These are phyloP conservation scores for Trypanosoma platydactyli DNA, from an alignment of 208 protist species.

Conservation along the genomic window DNA sequence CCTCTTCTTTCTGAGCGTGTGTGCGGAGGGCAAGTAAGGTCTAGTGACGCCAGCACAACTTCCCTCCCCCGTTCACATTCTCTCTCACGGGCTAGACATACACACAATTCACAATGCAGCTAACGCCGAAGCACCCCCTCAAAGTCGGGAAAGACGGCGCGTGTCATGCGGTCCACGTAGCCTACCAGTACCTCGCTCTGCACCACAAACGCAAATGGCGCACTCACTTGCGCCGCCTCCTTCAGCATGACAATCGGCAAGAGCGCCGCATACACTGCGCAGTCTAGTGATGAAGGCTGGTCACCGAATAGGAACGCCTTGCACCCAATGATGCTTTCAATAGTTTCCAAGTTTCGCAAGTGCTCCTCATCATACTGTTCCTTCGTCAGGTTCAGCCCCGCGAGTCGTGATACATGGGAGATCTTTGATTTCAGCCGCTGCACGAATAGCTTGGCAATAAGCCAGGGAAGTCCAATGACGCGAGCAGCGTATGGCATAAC, in stretches of 20 bases:
- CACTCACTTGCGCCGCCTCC: conserved; percentile 37
- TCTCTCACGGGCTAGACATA: too few relatives aligned
- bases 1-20: too few relatives aligned
- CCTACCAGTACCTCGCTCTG: conserved; percentile 46
- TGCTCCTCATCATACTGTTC: conserved; percentile 58
- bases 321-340: conserved; percentile 46
- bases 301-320: conserved; percentile 47
- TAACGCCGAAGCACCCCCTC: conserved; percentile 29
- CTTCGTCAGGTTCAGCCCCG: conserved; percentile 37
- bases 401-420: conserved; percentile 26
- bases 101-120: too few relatives aligned
- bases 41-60: too few relatives aligned
- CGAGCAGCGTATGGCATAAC: conserved; percentile 37
- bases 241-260: conserved; percentile 56
- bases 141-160: conserved; percentile 27
- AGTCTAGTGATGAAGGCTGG: conserved; percentile 58
- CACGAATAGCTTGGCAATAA: conserved; percentile 21
- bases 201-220: conserved; percentile 44
- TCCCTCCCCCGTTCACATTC: too few relatives aligned
- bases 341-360: conserved; percentile 42
- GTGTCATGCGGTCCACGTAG: conserved; percentile 60
- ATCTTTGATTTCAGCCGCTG: conserved; percentile 32
- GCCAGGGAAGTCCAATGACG: conserved; percentile 16
- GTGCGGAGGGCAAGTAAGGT: too few relatives aligned
- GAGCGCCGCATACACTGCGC: conserved; percentile 63